Base-by-base conservation (phyloP, 257 asterid genomes). In the Mitragyna speciosa region DNA sequence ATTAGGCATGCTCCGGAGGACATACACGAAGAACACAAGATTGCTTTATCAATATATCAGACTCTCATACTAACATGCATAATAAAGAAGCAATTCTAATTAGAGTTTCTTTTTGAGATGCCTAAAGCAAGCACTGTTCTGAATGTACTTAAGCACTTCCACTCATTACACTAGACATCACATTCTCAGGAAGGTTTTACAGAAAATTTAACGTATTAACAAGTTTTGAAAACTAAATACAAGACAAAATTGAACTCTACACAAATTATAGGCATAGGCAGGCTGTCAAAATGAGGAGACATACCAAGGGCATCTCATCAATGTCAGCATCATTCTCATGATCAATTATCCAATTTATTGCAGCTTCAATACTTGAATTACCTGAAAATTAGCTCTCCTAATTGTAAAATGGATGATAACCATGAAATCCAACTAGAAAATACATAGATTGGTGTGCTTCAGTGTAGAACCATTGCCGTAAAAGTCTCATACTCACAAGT, bases 351-450 rank as follows among this genome's bases (percentile, higher is more conserved):
- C 97, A 93, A 79, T 87, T 82, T 84, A 91, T 66, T 67, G 97
- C 97, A 71, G 79, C 92, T 89, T 93, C 97, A 10, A 90, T 78
- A 82, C 89, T 86, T 75, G 94, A 89, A 84, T 88, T 88, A 81
- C 96, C 98, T 93, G 85, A 79, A 82, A 49, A 73, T 47, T 6
- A 63, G 47, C 39, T 52, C 58, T 28, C 31, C 10, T 47, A 54
- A 51, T 59, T 69, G 30, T 39, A 49, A 66, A 68, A 56, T 26
- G 45, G 48, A 77, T 39, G 68, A n/a, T 17, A 56, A 65, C 5
- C 7, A 77, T 19, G 49, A 72, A 73, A 56, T 47, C 12, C 45
- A 76, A 30, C 45, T 30, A 24, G 28, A 30, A 66, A 66, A 43
- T 17, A 72, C 6, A 0, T 12, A 26, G 3, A 51, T 11, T 11